Conservation (phyloP, 352 stramenopile genomes). For the Aphanomyces euteiches region DNA sequence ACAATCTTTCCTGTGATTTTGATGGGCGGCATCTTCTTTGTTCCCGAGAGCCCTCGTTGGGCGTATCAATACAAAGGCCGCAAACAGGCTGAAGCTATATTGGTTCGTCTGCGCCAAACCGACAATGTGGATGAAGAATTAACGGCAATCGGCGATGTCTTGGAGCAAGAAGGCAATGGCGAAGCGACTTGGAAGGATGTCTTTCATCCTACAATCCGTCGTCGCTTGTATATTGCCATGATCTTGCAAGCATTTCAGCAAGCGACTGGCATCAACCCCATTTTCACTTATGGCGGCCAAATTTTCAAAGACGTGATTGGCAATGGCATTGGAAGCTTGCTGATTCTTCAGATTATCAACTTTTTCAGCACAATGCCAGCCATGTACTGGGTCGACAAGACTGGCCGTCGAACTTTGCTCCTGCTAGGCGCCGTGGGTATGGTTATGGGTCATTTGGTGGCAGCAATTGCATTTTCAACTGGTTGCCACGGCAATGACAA, state of each 20-base stretch:
- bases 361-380: constrained; percentile 43
- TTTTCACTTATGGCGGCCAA: constrained; percentile 42
- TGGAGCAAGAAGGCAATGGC: constrained; percentile 37
- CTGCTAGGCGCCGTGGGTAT: constrained; percentile 44
- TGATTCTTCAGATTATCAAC: constrained; percentile 42
- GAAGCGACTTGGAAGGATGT: constrained; percentile 38
- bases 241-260: constrained; percentile 48
- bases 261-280: constrained; percentile 40
- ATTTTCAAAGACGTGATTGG: constrained; percentile 44
- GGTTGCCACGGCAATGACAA: constrained; percentile 39
- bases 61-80: constrained; percentile 42
- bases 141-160: constrained; percentile 45
- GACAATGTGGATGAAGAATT: constrained; percentile 38
- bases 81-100: constrained; percentile 31
- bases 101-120: constrained; percentile 39
- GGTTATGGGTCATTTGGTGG: constrained; percentile 40
- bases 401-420: constrained; percentile 40
- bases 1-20: constrained; percentile 41
- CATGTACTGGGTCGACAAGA: constrained; percentile 43
- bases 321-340: constrained; percentile 38
- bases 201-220: constrained; percentile 40
- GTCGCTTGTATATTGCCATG: constrained; percentile 39
- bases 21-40: constrained; percentile 42
- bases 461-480: constrained; percentile 39
- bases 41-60: constrained; percentile 54